Evolutionary conservation across 2,329 filamentous ascomycete genomes (phyloP), one percentile per base, ranked within the genome.

Genomic region (Claviceps paspali): DNA sequence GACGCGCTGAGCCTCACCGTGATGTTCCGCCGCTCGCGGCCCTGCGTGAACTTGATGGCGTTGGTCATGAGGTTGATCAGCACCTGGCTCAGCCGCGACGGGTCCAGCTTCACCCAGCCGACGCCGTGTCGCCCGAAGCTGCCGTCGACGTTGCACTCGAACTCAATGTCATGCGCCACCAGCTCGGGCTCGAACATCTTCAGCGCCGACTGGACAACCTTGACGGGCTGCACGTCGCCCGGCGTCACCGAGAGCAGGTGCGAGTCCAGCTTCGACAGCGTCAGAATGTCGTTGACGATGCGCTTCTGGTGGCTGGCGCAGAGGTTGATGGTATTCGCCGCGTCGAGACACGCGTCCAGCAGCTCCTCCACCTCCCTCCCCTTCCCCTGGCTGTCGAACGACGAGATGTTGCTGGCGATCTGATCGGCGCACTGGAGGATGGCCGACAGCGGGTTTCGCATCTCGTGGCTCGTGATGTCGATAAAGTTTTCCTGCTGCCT

Each of bases 171-270:
- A 40, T 82, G 79, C 6, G 76, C 76, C 32, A 73, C 66, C 11
- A 88, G 59, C 51, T 88, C 82, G 7, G 78, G 68, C 55, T 86
- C 80, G 47, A 86, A 85, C 75, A 88, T 84, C 52, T 82, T 83
- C 30, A 84, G 57, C 2, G 79, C 78, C 24, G 74, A 65, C 43
- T 79, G 71, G 2, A 83, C 75, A 6, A 83, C 72, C 18, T 72
- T 67, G 26, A 82, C 57, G 0, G 80, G 79, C 48, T 82, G 77
- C 2, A 77, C 72, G 41, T 80, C 71, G 4, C 82, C 70, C 0
- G 79, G 80, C 1, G 79, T 79, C 1, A 84, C 79, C 27, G 78
- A 66, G 2, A 85, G 60, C 30, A 84, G 65, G 34, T 76, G 76
- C 2, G 76, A 81, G 49, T 84, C 80, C 11, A 84, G 64, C 49